Evolutionary conservation across 176 grass and related monocot species (phyloP).

Genomic region (Carex kokanica): DNA sequence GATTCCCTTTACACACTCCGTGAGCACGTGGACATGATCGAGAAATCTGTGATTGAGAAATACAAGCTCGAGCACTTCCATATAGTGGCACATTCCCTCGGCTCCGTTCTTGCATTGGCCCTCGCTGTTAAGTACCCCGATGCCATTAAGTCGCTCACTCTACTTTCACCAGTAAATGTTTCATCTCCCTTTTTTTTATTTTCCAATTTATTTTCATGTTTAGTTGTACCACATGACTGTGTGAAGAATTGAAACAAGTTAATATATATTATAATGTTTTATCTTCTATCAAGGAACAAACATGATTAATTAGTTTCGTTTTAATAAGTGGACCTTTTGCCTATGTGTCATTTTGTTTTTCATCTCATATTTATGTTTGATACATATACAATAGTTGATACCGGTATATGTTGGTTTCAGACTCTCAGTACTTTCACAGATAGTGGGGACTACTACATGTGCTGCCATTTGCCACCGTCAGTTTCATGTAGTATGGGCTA

Average conservation of each 20-base stretch:
- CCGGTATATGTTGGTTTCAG: not conserved
- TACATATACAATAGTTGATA: not conserved
- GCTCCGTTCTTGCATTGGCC: conserved; percentile 72
- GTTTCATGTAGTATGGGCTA: not conserved
- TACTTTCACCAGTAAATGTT: conserved; percentile 61
- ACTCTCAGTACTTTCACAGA: not conserved
- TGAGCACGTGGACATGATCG: conserved; percentile 92
- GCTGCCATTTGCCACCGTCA: not conserved
- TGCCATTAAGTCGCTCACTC: conserved; percentile 71
- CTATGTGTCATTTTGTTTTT: not conserved
- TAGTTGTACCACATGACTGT: not conserved
- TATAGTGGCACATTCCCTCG: conserved; percentile 83
- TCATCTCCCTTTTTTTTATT: not conserved
- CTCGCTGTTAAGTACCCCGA: conserved; percentile 72
- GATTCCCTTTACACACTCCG: conserved; percentile 92
- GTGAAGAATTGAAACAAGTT: not conserved
- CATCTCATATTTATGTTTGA: not conserved
- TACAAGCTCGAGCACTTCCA: conserved; percentile 58
- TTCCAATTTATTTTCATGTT: not conserved
- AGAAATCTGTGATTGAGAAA: conserved; percentile 66
- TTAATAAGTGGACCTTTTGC: not conserved
- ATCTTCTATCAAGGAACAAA: not conserved
- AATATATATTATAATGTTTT: not conserved
- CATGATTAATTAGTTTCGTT: not conserved
- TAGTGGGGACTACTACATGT: conserved; percentile 8